phyloP scores from a whole-genome alignment of 768 basidiomycete genomes.

The Calocybe gangraenosa region DNA sequence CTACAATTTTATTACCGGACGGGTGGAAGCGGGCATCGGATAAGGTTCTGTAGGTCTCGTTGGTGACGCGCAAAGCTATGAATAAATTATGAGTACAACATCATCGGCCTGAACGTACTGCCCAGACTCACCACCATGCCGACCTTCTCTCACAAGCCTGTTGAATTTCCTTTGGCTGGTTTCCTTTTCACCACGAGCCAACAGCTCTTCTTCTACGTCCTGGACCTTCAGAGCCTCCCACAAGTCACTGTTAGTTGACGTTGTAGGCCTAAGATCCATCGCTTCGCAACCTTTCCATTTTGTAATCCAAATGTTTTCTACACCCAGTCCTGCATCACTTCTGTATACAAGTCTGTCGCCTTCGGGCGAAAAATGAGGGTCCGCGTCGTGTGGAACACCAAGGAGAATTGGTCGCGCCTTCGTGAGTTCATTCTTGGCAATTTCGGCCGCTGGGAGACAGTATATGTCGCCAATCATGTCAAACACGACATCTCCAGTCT shows the following conservation, averaged over 20 bases:
- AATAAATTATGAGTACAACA: background rate
- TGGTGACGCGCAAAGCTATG: constrained; percentile 51
- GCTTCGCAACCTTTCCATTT: constrained; percentile 62
- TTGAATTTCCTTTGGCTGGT: constrained; percentile 40
- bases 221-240: constrained; percentile 30
- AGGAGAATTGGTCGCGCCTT: constrained; percentile 55
- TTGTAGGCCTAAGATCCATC: constrained; percentile 46
- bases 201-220: constrained; percentile 39
- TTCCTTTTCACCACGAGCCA: constrained; percentile 49
- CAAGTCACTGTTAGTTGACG: constrained; percentile 26
- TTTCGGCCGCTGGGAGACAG: constrained; percentile 50
- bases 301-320: constrained; percentile 73
- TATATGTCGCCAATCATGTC: constrained; percentile 76
- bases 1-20: constrained; percentile 54
- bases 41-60: constrained; percentile 72
- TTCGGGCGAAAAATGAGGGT: constrained; percentile 68
- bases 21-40: constrained; percentile 71
- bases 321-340: constrained; percentile 68
- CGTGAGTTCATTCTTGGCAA: constrained; percentile 18
- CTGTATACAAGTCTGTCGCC: constrained; percentile 64
- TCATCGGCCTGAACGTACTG: background rate
- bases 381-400: constrained; percentile 67
- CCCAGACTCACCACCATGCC: constrained; percentile 35
- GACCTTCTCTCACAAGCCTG: constrained; percentile 56
- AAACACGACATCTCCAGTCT: constrained; percentile 66